phyloP scores from a whole-genome alignment of 169 alveolate species.

The Plasmodium billcollinsi region DNA sequence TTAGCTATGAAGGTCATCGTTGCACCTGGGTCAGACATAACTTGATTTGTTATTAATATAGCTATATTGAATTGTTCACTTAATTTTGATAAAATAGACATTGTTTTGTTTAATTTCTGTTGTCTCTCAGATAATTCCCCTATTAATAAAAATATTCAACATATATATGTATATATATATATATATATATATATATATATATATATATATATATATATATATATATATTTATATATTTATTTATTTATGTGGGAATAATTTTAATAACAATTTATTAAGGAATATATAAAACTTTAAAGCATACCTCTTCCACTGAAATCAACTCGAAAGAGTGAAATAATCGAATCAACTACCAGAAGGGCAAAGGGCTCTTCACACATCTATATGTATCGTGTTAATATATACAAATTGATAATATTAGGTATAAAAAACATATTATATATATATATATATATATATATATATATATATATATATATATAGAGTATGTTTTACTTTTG shows the following conservation, averaged over 20 bases:
- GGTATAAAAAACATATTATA: background rate
- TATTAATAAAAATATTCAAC: background rate
- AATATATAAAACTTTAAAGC: too few species aligned
- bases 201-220: background rate
- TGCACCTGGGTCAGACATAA: conserved; percentile 95
- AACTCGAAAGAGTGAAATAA: conserved; percentile 92
- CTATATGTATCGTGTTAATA: conserved; percentile 1
- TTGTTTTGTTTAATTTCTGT: conserved; percentile 94
- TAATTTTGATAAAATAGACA: conserved; percentile 89
- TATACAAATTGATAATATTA: background rate
- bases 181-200: background rate
- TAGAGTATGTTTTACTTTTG: conserved; percentile 62
- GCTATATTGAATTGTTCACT: conserved; percentile 97
- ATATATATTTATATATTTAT: background rate
- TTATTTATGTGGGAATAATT: too few species aligned
- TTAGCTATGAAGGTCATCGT: conserved; percentile 92
- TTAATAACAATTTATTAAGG: too few species aligned
- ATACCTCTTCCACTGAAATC: conserved; percentile 93
- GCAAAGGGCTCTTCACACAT: conserved; percentile 93
- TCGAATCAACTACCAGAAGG: conserved; percentile 94
- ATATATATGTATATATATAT: background rate
- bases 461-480: background rate
- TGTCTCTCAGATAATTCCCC: conserved; percentile 98
- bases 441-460: background rate
- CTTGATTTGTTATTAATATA: conserved; percentile 96